These are phyloP conservation scores for Nyctanthes arbortristis DNA, from an alignment of 257 asterid genomes.

Conservation along the genomic window DNA sequence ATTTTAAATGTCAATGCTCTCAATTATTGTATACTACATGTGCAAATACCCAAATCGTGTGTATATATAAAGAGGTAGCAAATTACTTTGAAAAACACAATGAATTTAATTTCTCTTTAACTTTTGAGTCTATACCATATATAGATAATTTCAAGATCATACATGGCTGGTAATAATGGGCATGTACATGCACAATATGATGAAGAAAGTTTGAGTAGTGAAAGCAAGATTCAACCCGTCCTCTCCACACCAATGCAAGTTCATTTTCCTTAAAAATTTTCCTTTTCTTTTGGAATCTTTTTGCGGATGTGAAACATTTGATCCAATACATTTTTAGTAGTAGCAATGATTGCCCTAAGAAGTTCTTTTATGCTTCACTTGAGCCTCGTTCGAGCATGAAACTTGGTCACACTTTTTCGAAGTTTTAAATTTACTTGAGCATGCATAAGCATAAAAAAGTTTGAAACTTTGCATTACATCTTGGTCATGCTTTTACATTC, in stretches of 20 bases:
- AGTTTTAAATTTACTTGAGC: no score
- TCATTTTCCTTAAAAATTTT: not conserved
- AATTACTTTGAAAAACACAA: not conserved
- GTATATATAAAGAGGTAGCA: slow-evolving; percentile 12
- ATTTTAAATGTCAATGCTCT: not conserved
- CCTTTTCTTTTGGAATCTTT: not conserved
- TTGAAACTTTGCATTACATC: no score
- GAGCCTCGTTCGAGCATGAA: no score
- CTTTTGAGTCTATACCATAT: not conserved
- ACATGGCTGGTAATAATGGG: slow-evolving; percentile 43
- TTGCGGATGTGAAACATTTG: not conserved
- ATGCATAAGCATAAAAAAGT: no score
- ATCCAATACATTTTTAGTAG: not conserved
- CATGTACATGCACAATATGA: slow-evolving; percentile 30
- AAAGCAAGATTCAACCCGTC: slow-evolving; percentile 42
- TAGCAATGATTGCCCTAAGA: no score
- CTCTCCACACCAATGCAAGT: slow-evolving; percentile 43
- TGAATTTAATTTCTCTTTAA: not conserved
- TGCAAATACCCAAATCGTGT: not conserved
- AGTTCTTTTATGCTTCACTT: no score
- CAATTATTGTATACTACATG: not conserved
- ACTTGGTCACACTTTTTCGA: no score
- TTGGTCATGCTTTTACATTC: no score
- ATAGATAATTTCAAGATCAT: not conserved
- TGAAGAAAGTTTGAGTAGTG: slow-evolving; percentile 44